Evolutionary conservation across 179 eudicot genomes (phyloP).

Genomic region (Monotropa hypopitys): DNA sequence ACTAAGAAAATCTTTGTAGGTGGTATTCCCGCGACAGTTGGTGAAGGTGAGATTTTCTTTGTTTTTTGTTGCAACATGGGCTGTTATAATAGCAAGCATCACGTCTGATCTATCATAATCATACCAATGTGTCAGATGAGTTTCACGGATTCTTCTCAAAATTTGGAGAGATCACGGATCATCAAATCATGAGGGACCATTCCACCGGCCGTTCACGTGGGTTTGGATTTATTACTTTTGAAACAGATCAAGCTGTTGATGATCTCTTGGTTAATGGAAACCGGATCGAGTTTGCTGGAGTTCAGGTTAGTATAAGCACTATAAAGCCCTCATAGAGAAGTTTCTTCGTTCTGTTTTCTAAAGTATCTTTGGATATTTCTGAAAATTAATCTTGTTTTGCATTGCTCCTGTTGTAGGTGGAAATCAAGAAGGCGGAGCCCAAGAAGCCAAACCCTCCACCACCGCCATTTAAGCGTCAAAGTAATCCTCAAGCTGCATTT

Average conservation of each 20-base stretch:
- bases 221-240: slow-evolving; percentile 51
- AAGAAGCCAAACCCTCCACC: slow-evolving; percentile 47
- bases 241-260: slow-evolving; percentile 42
- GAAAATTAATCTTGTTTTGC: neutral
- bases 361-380: neutral
- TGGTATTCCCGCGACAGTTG: slow-evolving; percentile 43
- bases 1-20: slow-evolving; percentile 53
- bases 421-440: slow-evolving; percentile 55
- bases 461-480: slow-evolving; percentile 20
- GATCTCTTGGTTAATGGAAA: slow-evolving; percentile 44
- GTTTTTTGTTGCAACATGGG: neutral
- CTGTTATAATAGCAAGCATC: neutral
- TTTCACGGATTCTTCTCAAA: slow-evolving; percentile 40
- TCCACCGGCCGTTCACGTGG: slow-evolving; percentile 47
- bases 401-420: slow-evolving; percentile 30
- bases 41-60: slow-evolving; percentile 28
- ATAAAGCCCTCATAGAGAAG: neutral
- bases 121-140: slow-evolving; percentile 27
- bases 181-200: slow-evolving; percentile 54
- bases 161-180: slow-evolving; percentile 41
- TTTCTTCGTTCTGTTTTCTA: neutral
- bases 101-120: neutral
- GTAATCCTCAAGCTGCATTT: slow-evolving; percentile 28
- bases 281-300: slow-evolving; percentile 50
- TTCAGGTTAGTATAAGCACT: slow-evolving; percentile 25